A percentile compares a stretch with the other conserved stretches of the same genome.
phyloP scores from a whole-genome alignment of 1,139 yeast genomes.

The Protomyces arabidopsidicola region DNA sequence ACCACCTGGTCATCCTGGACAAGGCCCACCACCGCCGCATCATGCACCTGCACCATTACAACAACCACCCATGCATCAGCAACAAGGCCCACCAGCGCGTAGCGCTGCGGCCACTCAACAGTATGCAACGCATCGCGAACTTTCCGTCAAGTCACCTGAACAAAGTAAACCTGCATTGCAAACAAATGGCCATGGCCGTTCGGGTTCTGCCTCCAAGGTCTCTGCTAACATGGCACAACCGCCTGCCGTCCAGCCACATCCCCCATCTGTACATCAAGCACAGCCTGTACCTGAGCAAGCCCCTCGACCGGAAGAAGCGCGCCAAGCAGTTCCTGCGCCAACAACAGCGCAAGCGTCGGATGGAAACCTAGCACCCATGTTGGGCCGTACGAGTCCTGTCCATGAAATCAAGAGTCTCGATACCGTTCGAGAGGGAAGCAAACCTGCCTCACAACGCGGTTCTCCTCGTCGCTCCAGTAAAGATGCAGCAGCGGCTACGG shows the following conservation, averaged over 20 bases:
- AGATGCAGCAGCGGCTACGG: neutral
- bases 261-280: too few relatives aligned
- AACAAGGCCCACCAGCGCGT: neutral
- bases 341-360: neutral
- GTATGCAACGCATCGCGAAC: neutral
- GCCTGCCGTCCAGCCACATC: too few relatives aligned
- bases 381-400: slow-evolving; percentile 27
- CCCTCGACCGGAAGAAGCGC: too few relatives aligned
- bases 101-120: neutral
- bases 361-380: slow-evolving; percentile 22
- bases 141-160: neutral
- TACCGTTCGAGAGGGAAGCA: slow-evolving; percentile 16
- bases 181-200: neutral
- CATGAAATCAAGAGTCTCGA: slow-evolving; percentile 24
- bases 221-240: too few relatives aligned
- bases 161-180: neutral
- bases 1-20: slow-evolving; percentile 22
- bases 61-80: slow-evolving; percentile 30
- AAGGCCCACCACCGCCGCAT: slow-evolving; percentile 28
- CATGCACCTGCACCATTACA: slow-evolving; percentile 32
- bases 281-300: too few relatives aligned
- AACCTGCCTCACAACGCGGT: too few relatives aligned
- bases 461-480: neutral
- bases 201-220: neutral
- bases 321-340: too few relatives aligned